Evolutionary conservation across 768 basidiomycete species (phyloP), one percentile per base, ranked within the genome.

Genomic region (Podaxis sp.): DNA sequence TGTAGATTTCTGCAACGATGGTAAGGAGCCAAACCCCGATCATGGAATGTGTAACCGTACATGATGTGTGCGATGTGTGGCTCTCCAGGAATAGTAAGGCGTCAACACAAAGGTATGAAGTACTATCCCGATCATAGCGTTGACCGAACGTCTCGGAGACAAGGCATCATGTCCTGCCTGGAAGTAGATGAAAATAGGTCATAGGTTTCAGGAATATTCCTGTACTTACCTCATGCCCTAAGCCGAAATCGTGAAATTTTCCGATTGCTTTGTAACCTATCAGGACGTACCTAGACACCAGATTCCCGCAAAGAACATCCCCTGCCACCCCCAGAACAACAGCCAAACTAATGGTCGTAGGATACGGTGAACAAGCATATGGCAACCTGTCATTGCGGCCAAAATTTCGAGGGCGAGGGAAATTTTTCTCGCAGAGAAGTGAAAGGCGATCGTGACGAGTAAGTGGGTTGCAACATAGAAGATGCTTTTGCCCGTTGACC

Each of bases 11-110:
- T 79, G 54, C 9, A 13, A 5, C 18, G 25, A 14, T 44, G 28
- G n/a, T 51, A 3, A 38, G 13, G 5, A 36, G 11, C 55, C 25
- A 25, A 25, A 48, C 47, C 21, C 47, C 23, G 47, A 11, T 18
- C 21, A 18, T 11, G 21, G 47, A 55, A 23, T n/a, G 23, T 50
- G 23, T 52, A n/a, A 55, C 63, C 74, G 77, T 73, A 90, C 89
- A 73, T 88, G 86, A 68, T 83, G 82, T 5, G 71, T 82, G 51
- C 82, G 79, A 74, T 90, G 80, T 53, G 84, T 89, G 67, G 84
- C 72, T 64, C 82, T 79, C 89, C 89, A 87, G 71, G 88, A 72
- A 78, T 85, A 74, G 76, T 87, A 81, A 65, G 82, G 80, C 67
- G 84, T 83, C 44, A 80, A 67, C n/a, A 80, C 72, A 57, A 76